phyloP scores from a whole-genome alignment of 73 alveolate species.

The Paramecium sexaurelia region DNA sequence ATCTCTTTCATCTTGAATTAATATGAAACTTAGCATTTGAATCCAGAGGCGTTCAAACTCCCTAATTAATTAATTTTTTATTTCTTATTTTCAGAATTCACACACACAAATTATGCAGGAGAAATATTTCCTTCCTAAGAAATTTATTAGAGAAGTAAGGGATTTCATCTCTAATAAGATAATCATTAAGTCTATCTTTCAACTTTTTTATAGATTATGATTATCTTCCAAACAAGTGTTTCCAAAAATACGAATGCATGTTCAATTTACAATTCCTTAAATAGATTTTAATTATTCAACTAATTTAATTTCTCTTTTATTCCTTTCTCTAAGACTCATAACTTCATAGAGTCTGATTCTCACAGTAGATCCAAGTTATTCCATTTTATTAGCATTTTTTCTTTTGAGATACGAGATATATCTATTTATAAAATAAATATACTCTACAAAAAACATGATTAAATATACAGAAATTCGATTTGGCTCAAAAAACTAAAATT shows the following conservation, averaged over 20 bases:
- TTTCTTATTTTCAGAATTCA: background rate
- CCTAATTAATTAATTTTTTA: background rate
- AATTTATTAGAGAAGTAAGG: background rate
- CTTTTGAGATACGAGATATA: background rate
- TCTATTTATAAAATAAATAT: background rate
- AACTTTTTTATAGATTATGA: background rate
- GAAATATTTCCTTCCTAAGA: background rate
- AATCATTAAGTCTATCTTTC: constrained; percentile 24
- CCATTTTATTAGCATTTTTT: constrained; percentile 25
- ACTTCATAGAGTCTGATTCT: constrained; percentile 44
- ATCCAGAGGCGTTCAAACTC: constrained; percentile 11
- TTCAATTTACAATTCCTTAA: background rate
- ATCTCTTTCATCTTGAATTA: constrained; percentile 12
- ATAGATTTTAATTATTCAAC: background rate
- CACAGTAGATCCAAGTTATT: background rate
- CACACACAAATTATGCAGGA: background rate
- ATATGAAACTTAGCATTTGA: background rate
- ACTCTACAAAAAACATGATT: background rate
- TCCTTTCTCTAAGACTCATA: background rate
- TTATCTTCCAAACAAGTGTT: constrained; percentile 18
- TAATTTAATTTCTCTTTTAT: constrained; percentile 35
- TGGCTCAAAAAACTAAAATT: background rate
- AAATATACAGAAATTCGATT: constrained; percentile 1
- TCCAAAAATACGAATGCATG: background rate
- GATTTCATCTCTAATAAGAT: constrained; percentile 42